phyloP scores from a whole-genome alignment of 805 yeast genomes.

The Starmerella bacillaris region DNA sequence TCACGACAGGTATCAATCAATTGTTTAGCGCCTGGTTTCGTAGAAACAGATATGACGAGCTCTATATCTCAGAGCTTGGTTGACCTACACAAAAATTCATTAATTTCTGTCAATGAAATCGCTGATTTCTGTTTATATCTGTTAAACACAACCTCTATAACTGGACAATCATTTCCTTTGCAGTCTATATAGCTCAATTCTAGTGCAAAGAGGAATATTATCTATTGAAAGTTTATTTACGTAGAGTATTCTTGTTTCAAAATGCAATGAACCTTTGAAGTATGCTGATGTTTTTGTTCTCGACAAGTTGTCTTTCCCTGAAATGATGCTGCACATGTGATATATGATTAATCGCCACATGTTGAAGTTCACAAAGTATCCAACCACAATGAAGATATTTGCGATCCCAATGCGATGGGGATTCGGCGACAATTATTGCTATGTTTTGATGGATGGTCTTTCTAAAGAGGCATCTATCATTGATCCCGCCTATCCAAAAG shows the following conservation, averaged over 20 bases:
- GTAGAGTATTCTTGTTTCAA: too few relatives aligned
- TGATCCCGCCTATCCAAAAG: slow-evolving; percentile 82
- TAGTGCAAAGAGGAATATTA: too few relatives aligned
- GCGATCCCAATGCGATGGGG: slow-evolving; percentile 91
- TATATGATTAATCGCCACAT: too few relatives aligned
- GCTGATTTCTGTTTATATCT: slow-evolving; percentile 15
- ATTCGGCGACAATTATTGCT: slow-evolving; percentile 77
- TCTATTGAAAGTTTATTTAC: too few relatives aligned
- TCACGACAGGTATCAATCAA: slow-evolving; percentile 40
- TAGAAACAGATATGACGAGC: slow-evolving; percentile 44
- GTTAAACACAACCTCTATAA: slow-evolving; percentile 7
- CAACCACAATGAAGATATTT: slow-evolving; percentile 52
- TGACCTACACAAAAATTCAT: slow-evolving; percentile 6
- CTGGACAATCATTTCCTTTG: too few relatives aligned
- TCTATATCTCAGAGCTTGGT: slow-evolving; percentile 6
- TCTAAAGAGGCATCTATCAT: slow-evolving; percentile 61
- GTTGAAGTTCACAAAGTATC: too few relatives aligned
- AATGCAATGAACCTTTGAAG: too few relatives aligned
- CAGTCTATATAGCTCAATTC: too few relatives aligned
- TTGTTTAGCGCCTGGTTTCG: slow-evolving; percentile 49
- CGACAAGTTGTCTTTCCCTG: too few relatives aligned
- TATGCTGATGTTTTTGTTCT: too few relatives aligned
- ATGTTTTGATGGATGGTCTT: slow-evolving; percentile 50
- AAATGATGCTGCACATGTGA: too few relatives aligned
- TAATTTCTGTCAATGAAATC: slow-evolving; percentile 10